These are phyloP conservation scores for Angomonas deanei DNA, from an alignment of 208 protist species.

Conservation along the genomic window DNA sequence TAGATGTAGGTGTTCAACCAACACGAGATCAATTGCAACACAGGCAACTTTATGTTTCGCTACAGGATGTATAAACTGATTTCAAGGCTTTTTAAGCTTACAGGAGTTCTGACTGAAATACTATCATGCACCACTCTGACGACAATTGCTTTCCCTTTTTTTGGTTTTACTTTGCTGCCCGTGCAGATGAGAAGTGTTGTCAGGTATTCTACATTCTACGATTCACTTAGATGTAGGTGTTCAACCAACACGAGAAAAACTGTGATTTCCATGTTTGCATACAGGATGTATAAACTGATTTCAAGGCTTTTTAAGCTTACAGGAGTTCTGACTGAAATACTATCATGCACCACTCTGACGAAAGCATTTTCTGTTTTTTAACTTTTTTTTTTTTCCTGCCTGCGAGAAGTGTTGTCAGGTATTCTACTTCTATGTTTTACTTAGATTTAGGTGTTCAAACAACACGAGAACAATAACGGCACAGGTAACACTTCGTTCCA, in stretches of 20 bases:
- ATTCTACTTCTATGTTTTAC: not conserved
- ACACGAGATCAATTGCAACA: not conserved
- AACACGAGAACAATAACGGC: not conserved
- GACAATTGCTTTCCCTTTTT: too few species aligned
- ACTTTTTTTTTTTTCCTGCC: not conserved
- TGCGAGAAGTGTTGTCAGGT: not conserved
- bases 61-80: not conserved
- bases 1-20: not conserved
- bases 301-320: not conserved
- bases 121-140: too few species aligned
- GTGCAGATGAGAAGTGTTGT: too few species aligned
- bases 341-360: not conserved
- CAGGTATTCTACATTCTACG: too few species aligned
- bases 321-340: not conserved
- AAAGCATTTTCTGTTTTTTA: not conserved
- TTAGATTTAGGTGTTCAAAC: not conserved
- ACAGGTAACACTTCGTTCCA: not conserved
- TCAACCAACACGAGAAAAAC: too few species aligned
- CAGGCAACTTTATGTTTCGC: not conserved
- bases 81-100: not conserved
- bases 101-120: too few species aligned
- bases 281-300: not conserved
- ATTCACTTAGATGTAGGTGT: too few species aligned
- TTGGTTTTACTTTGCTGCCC: too few species aligned
- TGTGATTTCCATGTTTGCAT: too few species aligned